Evolutionary conservation across 2,329 filamentous ascomycete species (phyloP).

Genomic region (Ophiostoma sp.): DNA sequence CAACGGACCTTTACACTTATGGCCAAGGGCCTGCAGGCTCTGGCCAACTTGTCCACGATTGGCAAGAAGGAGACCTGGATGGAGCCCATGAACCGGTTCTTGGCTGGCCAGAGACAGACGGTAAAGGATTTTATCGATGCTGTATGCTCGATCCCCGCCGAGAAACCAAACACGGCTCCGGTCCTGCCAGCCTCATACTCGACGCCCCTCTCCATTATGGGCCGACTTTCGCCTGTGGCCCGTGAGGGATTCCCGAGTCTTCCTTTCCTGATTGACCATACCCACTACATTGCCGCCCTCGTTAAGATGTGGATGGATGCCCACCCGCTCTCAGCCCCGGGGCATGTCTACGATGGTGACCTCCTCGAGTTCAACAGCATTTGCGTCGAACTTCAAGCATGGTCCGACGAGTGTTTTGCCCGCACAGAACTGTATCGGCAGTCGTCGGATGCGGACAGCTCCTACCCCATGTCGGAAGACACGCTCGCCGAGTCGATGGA

Average conservation of each 20-base stretch:
- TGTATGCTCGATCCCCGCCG: constrained; percentile 78
- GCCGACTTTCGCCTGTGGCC: constrained; percentile 74
- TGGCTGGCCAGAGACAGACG: constrained; percentile 70
- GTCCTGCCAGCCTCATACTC: constrained; percentile 81
- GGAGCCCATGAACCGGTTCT: constrained; percentile 95
- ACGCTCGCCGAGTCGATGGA: constrained; percentile 52
- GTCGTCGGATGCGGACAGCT: constrained; percentile 35
- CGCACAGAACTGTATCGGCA: constrained; percentile 50
- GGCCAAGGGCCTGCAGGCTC: constrained; percentile 85
- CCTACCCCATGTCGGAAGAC: constrained; percentile 32
- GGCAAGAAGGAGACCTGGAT: constrained; percentile 98
- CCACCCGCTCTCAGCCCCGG: constrained; percentile 38
- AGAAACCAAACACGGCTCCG: constrained; percentile 54
- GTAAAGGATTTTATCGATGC: constrained; percentile 87
- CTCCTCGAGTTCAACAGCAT: constrained; percentile 54
- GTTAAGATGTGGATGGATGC: constrained; percentile 76
- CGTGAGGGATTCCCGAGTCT: constrained; percentile 91
- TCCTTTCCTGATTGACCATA: constrained; percentile 88
- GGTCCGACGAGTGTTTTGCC: constrained; percentile 53
- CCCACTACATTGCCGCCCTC: constrained; percentile 79
- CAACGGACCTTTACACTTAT: constrained; percentile 89
- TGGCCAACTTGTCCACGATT: constrained; percentile 88
- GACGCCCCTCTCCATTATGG: constrained; percentile 86
- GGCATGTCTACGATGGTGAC: constrained; percentile 51
- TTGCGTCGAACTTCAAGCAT: constrained; percentile 53